These are phyloP conservation scores for Cicer yamashitae DNA, from an alignment of 306 rosid genomes.

Conservation along the genomic window DNA sequence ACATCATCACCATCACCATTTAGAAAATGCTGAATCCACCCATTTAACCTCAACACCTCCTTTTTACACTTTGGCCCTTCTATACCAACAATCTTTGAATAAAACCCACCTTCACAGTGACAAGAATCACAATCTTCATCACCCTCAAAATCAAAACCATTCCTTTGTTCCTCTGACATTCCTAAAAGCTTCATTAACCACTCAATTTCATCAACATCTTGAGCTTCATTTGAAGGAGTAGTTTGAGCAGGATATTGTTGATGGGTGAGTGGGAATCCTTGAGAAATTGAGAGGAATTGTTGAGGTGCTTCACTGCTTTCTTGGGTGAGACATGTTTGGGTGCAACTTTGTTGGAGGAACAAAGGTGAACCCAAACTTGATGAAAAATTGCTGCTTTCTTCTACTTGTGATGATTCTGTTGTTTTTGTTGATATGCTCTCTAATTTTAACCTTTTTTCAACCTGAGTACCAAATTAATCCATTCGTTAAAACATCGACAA, in stretches of 20 bases:
- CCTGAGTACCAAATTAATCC: slow-evolving; percentile 50
- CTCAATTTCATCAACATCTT: slow-evolving; percentile 67
- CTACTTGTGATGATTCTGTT: slow-evolving; percentile 15
- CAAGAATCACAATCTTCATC: slow-evolving; percentile 58
- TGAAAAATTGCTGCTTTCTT: slow-evolving; percentile 31
- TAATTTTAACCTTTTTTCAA: slow-evolving; percentile 77
- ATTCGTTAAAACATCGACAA: background rate
- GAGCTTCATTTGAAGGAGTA: slow-evolving; percentile 29
- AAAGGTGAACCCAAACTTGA: slow-evolving; percentile 60
- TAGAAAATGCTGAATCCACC: slow-evolving; percentile 76
- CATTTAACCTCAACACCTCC: slow-evolving; percentile 75
- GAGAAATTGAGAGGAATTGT: slow-evolving; percentile 67
- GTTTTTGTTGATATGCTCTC: slow-evolving; percentile 46
- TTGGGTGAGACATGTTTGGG: slow-evolving; percentile 36
- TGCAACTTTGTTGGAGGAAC: slow-evolving; percentile 50
- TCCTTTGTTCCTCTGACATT: slow-evolving; percentile 47
- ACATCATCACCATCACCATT: slow-evolving; percentile 55
- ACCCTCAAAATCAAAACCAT: slow-evolving; percentile 33
- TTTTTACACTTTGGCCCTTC: slow-evolving; percentile 82
- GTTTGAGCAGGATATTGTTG: slow-evolving; percentile 49
- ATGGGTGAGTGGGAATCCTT: slow-evolving; percentile 49
- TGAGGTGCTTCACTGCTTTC: slow-evolving; percentile 66
- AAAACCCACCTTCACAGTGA: slow-evolving; percentile 81
- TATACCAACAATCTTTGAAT: slow-evolving; percentile 74
- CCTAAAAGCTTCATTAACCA: slow-evolving; percentile 65